Conservation (phyloP, 352 stramenopile genomes). For the Phytophthora ramorum region DNA sequence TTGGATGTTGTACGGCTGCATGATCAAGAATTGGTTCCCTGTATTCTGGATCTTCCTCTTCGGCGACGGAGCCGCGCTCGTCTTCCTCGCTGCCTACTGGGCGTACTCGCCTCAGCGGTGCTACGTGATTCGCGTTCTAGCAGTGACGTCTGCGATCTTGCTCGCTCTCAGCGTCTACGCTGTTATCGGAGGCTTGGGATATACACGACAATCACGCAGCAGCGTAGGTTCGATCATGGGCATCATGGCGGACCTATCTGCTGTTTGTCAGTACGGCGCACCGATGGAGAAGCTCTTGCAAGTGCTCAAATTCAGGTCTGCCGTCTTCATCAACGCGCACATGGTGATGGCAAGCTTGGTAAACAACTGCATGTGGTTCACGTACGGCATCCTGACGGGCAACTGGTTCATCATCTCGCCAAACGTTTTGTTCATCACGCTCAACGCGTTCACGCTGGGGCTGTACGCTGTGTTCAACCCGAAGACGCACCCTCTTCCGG, state of each 20-base stretch:
- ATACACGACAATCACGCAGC: background rate
- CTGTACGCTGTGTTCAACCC: slow-evolving; percentile 28
- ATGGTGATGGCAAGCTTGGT: slow-evolving; percentile 40
- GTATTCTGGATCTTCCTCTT: slow-evolving; percentile 34
- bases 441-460: slow-evolving; percentile 18
- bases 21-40: too few relatives aligned
- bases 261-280: slow-evolving; percentile 30
- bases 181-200: background rate
- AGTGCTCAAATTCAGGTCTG: slow-evolving; percentile 41
- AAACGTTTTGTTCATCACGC: slow-evolving; percentile 26
- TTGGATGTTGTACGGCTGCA: slow-evolving; percentile 39
- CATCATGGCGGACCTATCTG: background rate
- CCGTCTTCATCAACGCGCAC: slow-evolving; percentile 45
- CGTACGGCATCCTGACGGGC: slow-evolving; percentile 21
- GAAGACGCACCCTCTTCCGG: slow-evolving; percentile 16
- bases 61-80: background rate
- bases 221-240: slow-evolving; percentile 1
- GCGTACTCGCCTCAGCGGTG: slow-evolving; percentile 31
- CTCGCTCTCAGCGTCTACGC: slow-evolving; percentile 18
- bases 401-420: slow-evolving; percentile 33
- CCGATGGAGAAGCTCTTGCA: slow-evolving; percentile 39
- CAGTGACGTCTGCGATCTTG: slow-evolving; percentile 11
- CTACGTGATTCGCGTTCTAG: slow-evolving; percentile 9
- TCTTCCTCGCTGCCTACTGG: slow-evolving; percentile 55
- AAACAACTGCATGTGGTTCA: slow-evolving; percentile 45